Conservation (phyloP, 768 basidiomycete species). For the Rhodocollybia butyracea region DNA sequence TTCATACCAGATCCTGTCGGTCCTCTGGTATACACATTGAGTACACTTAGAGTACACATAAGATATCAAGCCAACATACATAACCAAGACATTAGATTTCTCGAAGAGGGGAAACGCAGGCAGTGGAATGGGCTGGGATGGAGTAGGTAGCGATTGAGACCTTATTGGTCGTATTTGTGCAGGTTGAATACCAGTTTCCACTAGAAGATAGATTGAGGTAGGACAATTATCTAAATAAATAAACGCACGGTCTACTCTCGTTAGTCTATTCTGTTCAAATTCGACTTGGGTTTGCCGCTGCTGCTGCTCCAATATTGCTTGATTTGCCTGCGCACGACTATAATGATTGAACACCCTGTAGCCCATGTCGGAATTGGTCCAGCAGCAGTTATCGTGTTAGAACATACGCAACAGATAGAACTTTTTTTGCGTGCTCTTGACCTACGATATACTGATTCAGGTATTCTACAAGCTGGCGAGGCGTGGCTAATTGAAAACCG, state of each 20-base stretch:
- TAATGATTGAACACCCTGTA: constrained; percentile 92
- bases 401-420: constrained; percentile 89
- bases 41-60: neutral
- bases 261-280: neutral
- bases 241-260: constrained; percentile 16
- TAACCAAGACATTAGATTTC: constrained; percentile 93
- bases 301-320: constrained; percentile 43
- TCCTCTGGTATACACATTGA: constrained; percentile 42
- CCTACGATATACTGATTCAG: constrained; percentile 89
- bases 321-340: constrained; percentile 77
- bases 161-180: constrained; percentile 65
- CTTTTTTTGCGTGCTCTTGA: constrained; percentile 90
- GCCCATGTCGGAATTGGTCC: neutral
- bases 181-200: constrained; percentile 40
- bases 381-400: neutral
- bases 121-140: constrained; percentile 29
- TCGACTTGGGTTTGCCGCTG: constrained; percentile 19
- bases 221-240: neutral
- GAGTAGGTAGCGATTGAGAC: constrained; percentile 28
- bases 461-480: constrained; percentile 74
- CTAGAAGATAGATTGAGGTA: constrained; percentile 20
- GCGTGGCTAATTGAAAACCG: constrained; percentile 51
- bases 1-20: constrained; percentile 79
- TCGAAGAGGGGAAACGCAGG: constrained; percentile 69
- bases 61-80: constrained; percentile 47